phyloP scores from a whole-genome alignment of 768 basidiomycete genomes.

The Mycena chlorophos region DNA sequence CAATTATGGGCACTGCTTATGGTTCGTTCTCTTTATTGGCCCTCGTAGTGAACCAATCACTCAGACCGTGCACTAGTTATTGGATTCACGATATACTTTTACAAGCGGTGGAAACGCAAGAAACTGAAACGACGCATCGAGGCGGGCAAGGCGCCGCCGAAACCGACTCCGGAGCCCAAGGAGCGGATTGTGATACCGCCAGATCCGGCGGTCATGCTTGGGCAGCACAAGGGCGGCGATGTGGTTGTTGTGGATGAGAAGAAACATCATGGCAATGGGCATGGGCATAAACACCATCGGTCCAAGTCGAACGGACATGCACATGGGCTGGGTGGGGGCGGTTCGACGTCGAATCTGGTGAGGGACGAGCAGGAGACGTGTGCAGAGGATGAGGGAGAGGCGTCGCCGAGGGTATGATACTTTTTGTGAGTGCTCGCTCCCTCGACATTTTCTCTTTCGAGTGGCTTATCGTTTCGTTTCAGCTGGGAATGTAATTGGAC shows the following conservation, averaged over 20 bases:
- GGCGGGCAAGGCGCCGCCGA: conserved; percentile 45
- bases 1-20: conserved; percentile 51
- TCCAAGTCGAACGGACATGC: conserved; percentile 8
- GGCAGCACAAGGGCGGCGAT: conserved; percentile 45
- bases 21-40: too few species aligned
- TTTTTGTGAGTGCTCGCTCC: too few species aligned
- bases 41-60: too few species aligned
- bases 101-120: conserved; percentile 52
- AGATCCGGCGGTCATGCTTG: conserved; percentile 65
- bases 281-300: conserved; percentile 13
- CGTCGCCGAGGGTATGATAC: background rate
- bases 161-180: conserved; percentile 39
- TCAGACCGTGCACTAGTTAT: too few species aligned
- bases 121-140: conserved; percentile 43
- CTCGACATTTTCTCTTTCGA: too few species aligned
- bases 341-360: conserved; percentile 16
- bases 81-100: conserved; percentile 58
- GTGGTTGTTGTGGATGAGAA: conserved; percentile 21
- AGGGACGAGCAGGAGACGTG: too few species aligned
- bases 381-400: conserved; percentile 8
- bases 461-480: background rate
- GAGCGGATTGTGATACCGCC: conserved; percentile 60
- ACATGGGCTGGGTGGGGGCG: background rate
- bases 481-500: conserved; percentile 4
- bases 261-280: too few species aligned